Base-by-base conservation (phyloP, 225 moss, liverwort and hornwort species). In the Sphagnum contortum region DNA sequence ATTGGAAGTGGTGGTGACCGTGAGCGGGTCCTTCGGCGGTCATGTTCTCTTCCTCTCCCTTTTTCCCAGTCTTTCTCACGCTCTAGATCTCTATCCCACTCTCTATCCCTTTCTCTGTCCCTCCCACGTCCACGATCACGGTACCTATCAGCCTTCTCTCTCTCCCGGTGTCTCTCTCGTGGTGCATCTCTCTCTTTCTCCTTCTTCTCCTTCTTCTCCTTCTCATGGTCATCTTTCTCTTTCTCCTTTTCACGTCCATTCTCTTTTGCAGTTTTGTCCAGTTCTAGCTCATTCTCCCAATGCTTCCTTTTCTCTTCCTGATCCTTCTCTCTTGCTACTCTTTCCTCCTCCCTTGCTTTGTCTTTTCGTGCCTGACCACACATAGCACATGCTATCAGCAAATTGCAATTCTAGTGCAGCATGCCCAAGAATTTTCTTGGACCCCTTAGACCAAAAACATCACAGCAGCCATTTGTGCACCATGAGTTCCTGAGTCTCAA, bases 331-430 rank as follows among this genome's bases (percentile, higher is more conserved):
- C 12, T 67, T 3, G 68, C 5, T 47, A 57, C 8, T 70, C 60
- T 73, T 51, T 88, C 82, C 4, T 88, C 84, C 70, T 85, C 81
- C 9, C 77, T 68, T 45, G 75, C 60, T 49, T 85, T 92, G 50
- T 95, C 89, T 60, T 84, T 91, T 4, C 63, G 79, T 49, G 57
- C 66, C 89, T 95, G 3, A 65, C 55, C 13, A 44, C 45, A 48
- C 64, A 65, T n/a, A 65, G 6, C 49, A 50, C 12, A 5, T 50
- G 13, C 3, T 11, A 47, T 65, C 6, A 50, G 14, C 7, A 65
- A 5, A 4, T 14, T 3, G 10, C 5, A 10, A 8, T 6, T 29
- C 29, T 29, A 29, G 29, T 29, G 29, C 29, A 29, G 29, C 29
- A 29, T 29, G 29, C 29, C 29, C 48, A 49, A 4, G 49, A n/a